Conservation (phyloP, 1,139 yeast genomes). For the Hyphopichia buzzinii region DNA sequence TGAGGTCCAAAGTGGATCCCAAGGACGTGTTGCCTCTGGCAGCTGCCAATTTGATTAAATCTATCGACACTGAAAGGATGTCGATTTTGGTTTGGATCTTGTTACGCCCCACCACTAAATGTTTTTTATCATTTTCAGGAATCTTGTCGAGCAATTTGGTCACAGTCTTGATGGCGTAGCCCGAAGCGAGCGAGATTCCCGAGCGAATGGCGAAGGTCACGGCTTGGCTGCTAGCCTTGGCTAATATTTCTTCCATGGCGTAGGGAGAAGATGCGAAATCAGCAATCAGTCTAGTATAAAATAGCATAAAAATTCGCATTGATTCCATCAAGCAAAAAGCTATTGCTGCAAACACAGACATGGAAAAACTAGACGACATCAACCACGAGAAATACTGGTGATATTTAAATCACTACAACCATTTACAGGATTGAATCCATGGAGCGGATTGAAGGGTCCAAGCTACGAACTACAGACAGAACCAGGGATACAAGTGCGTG, state of each 20-base stretch:
- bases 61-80: constrained; percentile 68
- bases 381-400: too few relatives aligned
- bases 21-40: constrained; percentile 72
- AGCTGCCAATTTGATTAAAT: constrained; percentile 63
- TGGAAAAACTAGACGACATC: too few relatives aligned
- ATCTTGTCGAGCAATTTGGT: constrained; percentile 56
- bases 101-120: constrained; percentile 40
- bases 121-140: constrained; percentile 54
- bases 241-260: constrained; percentile 42
- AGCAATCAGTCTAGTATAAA: too few relatives aligned
- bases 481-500: too few relatives aligned
- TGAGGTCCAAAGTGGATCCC: constrained; percentile 55
- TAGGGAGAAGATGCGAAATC: background rate
- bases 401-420: too few relatives aligned
- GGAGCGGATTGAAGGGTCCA: too few relatives aligned
- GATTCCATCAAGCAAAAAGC: constrained; percentile 2
- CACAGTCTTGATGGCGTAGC: constrained; percentile 70
- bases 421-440: too few relatives aligned
- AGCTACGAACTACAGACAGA: too few relatives aligned
- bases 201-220: constrained; percentile 79
- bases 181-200: constrained; percentile 73
- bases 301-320: constrained; percentile 1
- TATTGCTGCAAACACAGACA: too few relatives aligned
- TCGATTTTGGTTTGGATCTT: constrained; percentile 60
- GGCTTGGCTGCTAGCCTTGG: constrained; percentile 73